Evolutionary conservation across 306 rosid species (phyloP).

Genomic region (Malus sylvestris): DNA sequence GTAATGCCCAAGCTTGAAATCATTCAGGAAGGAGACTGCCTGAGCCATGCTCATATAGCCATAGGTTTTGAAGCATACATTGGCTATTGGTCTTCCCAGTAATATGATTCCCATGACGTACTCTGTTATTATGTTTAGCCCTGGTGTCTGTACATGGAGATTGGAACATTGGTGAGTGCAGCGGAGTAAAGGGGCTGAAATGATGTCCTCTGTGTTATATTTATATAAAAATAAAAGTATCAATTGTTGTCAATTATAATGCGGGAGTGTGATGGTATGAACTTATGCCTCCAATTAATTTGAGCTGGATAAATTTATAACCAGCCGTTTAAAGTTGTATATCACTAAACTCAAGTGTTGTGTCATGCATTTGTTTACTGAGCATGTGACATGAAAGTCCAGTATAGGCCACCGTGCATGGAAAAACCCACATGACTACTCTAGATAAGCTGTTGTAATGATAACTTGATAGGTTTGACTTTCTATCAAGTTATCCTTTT

Average conservation of each 20-base stretch:
- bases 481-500: not conserved
- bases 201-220: not conserved
- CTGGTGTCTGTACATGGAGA: constrained; percentile 48
- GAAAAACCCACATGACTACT: not conserved
- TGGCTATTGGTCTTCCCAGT: constrained; percentile 80
- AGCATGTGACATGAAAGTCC: not conserved
- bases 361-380: not conserved
- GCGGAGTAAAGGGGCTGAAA: not conserved
- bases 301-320: not conserved
- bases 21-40: constrained; percentile 78
- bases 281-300: not conserved
- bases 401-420: not conserved
- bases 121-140: constrained; percentile 73
- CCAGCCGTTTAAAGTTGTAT: not conserved
- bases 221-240: not conserved
- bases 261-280: not conserved
- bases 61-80: constrained; percentile 84
- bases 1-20: constrained; percentile 88
- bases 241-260: not conserved
- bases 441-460: not conserved
- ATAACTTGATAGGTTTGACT: not conserved
- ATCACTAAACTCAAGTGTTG: not conserved
- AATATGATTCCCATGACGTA: constrained; percentile 67
- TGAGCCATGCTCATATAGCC: constrained; percentile 76
- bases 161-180: not conserved